Percentiles rank a stretch among this genome's conserved stretches.
Conservation (phyloP, 106 monocot genomes). For the Dendrobium huoshanense region DNA sequence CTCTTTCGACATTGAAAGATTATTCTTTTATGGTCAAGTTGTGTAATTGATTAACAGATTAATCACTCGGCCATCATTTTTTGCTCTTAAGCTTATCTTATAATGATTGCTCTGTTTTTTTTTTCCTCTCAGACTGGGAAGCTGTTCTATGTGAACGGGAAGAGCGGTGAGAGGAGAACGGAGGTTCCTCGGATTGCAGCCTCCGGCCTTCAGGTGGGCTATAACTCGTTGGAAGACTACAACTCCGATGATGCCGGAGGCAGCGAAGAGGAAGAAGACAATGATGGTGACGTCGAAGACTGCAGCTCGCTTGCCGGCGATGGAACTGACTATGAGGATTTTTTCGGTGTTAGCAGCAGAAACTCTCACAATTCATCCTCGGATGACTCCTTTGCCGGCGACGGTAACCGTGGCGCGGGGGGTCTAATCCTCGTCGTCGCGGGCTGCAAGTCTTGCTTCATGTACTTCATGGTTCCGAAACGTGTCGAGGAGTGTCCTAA, state of each 20-base stretch:
- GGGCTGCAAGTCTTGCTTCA: slow-evolving; percentile 79
- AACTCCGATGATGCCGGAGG: not conserved
- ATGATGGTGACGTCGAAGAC: not conserved
- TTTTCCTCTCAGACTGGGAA: slow-evolving; percentile 46
- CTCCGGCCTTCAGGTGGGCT: not conserved
- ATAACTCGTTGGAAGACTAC: slow-evolving; percentile 6
- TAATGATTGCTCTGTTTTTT: not conserved
- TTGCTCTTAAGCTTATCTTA: not conserved
- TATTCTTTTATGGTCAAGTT: too few relatives aligned
- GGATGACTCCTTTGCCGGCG: not conserved
- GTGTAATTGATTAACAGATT: not conserved
- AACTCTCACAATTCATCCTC: slow-evolving; percentile 29
- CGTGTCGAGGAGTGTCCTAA: slow-evolving; percentile 44
- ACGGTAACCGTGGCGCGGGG: not conserved
- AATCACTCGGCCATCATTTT: not conserved
- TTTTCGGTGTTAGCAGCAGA: slow-evolving; percentile 16
- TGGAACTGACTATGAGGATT: slow-evolving; percentile 8
- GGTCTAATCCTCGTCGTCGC: slow-evolving; percentile 56
- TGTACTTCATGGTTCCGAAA: slow-evolving; percentile 90
- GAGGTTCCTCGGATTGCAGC: slow-evolving; percentile 33
- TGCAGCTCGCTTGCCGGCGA: slow-evolving; percentile 1
- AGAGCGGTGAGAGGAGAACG: slow-evolving; percentile 44
- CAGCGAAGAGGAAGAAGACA: slow-evolving; percentile 14
- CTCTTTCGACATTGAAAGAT: too few relatives aligned
- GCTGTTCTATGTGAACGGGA: slow-evolving; percentile 71